Evolutionary conservation across 2,329 filamentous ascomycete species (phyloP).

Genomic region (Berkeleyomyces rouxiae): DNA sequence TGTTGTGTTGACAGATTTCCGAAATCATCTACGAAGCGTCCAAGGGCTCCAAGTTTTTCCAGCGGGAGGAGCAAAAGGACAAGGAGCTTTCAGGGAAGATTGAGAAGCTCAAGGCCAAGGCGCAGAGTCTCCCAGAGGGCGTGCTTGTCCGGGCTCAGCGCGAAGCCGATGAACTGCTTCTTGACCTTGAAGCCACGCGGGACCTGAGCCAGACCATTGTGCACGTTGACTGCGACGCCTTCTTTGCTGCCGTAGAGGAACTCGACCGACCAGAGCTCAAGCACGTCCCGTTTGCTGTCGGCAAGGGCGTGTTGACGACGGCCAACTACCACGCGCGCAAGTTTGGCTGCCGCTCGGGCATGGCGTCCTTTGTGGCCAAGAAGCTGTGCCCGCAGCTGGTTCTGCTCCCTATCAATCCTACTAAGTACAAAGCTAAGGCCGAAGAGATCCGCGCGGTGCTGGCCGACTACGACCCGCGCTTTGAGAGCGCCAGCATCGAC

Average conservation of each 20-base stretch:
- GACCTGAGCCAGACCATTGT: constrained; percentile 76
- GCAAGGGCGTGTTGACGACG: constrained; percentile 46
- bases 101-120: constrained; percentile 57
- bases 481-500: constrained; percentile 87
- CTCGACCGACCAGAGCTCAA: constrained; percentile 71
- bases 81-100: constrained; percentile 75
- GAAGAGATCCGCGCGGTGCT: constrained; percentile 71
- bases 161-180: constrained; percentile 64
- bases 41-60: constrained; percentile 93
- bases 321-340: constrained; percentile 81
- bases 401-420: constrained; percentile 68
- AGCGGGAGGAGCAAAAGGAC: constrained; percentile 72
- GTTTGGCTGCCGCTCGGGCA: constrained; percentile 82
- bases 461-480: constrained; percentile 73
- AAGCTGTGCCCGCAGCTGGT: constrained; percentile 81
- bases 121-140: constrained; percentile 54
- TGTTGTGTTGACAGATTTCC: constrained; percentile 43
- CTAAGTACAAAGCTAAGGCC: constrained; percentile 83
- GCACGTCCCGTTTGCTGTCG: constrained; percentile 79
- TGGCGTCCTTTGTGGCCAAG: constrained; percentile 91
- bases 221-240: constrained; percentile 93
- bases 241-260: constrained; percentile 88
- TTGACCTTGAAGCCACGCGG: constrained; percentile 58
- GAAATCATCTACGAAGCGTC: constrained; percentile 95
- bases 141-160: constrained; percentile 59